Evolutionary conservation across 495 filamentous ascomycete species (phyloP).

Genomic region (Oidiodendron maius): DNA sequence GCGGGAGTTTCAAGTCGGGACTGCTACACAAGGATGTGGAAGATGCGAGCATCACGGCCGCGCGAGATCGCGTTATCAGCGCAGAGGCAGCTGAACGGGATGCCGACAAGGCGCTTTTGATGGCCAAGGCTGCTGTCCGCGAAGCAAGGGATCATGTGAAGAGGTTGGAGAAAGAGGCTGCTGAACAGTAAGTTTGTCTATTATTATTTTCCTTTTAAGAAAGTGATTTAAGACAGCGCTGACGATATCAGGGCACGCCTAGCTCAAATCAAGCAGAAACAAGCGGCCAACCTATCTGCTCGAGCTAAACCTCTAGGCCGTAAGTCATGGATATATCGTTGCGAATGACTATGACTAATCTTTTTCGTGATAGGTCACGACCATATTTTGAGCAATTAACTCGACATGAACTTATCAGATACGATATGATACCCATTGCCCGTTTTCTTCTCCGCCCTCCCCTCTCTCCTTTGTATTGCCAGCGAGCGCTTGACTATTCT

Average conservation of each 20-base stretch:
- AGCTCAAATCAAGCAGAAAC: conserved; percentile 62
- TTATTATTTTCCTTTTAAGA: not conserved
- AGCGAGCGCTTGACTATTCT: too few relatives aligned
- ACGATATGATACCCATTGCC: too few relatives aligned
- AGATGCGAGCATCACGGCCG: conserved; percentile 52
- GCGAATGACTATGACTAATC: too few relatives aligned
- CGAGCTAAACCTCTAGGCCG: conserved; percentile 59
- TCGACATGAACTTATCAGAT: too few relatives aligned
- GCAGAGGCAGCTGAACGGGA: conserved; percentile 57
- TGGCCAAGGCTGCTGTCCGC: conserved; percentile 48
- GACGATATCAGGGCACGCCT: conserved; percentile 31
- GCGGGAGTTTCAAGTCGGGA: not conserved
- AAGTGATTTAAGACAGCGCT: not conserved
- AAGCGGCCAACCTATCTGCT: conserved; percentile 58
- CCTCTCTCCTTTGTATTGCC: too few relatives aligned
- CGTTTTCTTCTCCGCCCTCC: too few relatives aligned
- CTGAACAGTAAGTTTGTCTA: conserved; percentile 42
- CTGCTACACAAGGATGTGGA: conserved; percentile 32
- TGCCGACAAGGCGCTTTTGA: conserved; percentile 54
- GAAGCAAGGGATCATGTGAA: conserved; percentile 58
- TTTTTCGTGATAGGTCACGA: too few relatives aligned
- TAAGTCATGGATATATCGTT: too few relatives aligned
- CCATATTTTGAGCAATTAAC: too few relatives aligned
- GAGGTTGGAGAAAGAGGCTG: conserved; percentile 55
- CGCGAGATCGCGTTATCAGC: conserved; percentile 48